Evolutionary conservation across 352 stramenopile genomes (phyloP).

Genomic region (Pythium brassicae): DNA sequence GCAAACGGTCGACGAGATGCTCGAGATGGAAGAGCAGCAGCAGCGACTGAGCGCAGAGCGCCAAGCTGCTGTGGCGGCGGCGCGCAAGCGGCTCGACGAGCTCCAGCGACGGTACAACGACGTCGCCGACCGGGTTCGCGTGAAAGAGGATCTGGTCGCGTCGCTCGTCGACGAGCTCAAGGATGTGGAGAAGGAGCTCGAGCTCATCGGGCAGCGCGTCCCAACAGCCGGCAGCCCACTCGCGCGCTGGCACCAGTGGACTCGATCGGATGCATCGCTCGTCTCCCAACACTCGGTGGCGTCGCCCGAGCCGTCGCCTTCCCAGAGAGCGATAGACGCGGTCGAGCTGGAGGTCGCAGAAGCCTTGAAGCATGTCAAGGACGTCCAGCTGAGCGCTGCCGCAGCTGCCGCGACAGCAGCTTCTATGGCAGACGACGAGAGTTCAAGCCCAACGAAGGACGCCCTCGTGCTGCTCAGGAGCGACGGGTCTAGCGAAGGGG

Average conservation of each 20-base stretch:
- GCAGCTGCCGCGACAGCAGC: neutral
- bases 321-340: constrained; percentile 5
- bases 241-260: constrained; percentile 15
- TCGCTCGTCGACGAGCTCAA: constrained; percentile 53
- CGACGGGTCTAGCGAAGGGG: no score
- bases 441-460: neutral
- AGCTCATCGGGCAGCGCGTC: constrained; percentile 38
- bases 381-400: neutral
- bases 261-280: constrained; percentile 20
- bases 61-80: constrained; percentile 19
- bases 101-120: constrained; percentile 38
- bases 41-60: constrained; percentile 28
- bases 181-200: constrained; percentile 52
- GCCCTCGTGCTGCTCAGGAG: no score
- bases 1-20: constrained; percentile 18
- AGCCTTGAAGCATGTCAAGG: constrained; percentile 4
- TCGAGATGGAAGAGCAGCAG: constrained; percentile 9
- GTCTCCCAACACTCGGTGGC: constrained; percentile 4
- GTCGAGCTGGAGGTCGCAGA: constrained; percentile 10
- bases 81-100: constrained; percentile 25
- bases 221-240: constrained; percentile 8
- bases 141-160: constrained; percentile 47
- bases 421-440: neutral
- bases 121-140: constrained; percentile 37
- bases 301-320: neutral